These are phyloP conservation scores for Daldinia childiae DNA, from an alignment of 495 filamentous ascomycete species.

Conservation along the genomic window DNA sequence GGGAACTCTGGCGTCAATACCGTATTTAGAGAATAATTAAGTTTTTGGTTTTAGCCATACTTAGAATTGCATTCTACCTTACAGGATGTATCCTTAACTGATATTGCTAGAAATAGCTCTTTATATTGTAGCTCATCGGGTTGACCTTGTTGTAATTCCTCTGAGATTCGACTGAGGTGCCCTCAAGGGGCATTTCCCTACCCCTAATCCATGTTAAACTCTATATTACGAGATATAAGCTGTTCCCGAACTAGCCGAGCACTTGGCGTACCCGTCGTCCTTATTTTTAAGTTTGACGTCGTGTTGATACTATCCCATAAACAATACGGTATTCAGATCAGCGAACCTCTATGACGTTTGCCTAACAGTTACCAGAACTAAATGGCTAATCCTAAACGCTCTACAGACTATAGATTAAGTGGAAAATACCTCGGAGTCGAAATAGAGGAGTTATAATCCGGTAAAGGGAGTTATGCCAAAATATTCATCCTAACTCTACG, in stretches of 20 bases:
- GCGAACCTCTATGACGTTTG: background rate
- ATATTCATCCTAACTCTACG: background rate
- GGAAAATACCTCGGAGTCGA: background rate
- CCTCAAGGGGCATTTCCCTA: background rate
- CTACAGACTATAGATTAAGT: background rate
- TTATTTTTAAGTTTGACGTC: slow-evolving; percentile 15
- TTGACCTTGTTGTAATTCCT: background rate
- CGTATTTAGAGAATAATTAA: background rate
- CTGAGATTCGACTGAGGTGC: background rate
- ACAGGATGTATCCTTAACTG: background rate
- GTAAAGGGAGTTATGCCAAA: background rate
- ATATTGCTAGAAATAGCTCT: background rate
- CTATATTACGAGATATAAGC: slow-evolving; percentile 1
- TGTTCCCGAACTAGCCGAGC: slow-evolving; percentile 18
- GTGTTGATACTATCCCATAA: background rate
- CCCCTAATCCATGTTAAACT: slow-evolving; percentile 12
- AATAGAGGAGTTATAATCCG: background rate
- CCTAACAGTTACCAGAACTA: background rate
- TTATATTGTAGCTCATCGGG: background rate
- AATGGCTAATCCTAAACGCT: background rate
- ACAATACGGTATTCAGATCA: background rate
- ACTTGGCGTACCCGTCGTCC: slow-evolving; percentile 5
- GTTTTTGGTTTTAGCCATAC: background rate
- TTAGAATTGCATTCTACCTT: background rate
- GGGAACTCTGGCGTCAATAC: background rate